Conservation (phyloP, 805 yeast species). For the Barnettozyma pratensis region DNA sequence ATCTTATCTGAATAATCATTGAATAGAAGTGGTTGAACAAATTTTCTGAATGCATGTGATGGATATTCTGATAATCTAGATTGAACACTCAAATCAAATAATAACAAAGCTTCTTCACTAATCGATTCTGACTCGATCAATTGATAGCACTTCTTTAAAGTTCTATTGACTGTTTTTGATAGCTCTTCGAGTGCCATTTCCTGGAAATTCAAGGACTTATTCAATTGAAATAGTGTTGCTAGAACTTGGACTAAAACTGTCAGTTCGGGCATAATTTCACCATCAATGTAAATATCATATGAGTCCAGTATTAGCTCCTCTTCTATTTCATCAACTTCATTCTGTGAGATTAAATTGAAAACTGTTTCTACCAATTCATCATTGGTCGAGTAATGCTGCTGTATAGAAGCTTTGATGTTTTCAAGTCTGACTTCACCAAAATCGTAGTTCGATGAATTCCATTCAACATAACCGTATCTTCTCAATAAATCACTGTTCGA, state of each 20-base stretch:
- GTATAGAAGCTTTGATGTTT: conserved; percentile 35
- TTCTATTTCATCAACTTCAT: conserved; percentile 32
- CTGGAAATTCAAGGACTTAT: conserved; percentile 20
- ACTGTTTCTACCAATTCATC: conserved; percentile 30
- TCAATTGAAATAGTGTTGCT: conserved; percentile 28
- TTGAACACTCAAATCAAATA: conserved; percentile 25
- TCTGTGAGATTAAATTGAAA: conserved; percentile 24
- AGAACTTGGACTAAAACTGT: conserved; percentile 49
- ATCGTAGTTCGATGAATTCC: conserved; percentile 65
- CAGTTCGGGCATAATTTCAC: conserved; percentile 58
- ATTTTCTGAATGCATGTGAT: conserved; percentile 25
- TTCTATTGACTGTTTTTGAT: conserved; percentile 38
- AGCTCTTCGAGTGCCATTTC: conserved; percentile 13
- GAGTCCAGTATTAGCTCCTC: conserved; percentile 44
- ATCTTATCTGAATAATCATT: conserved; percentile 17
- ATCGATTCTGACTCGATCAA: conserved; percentile 43
- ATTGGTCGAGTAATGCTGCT: conserved; percentile 16
- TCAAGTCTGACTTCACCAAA: conserved; percentile 67
- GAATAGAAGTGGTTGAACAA: conserved; percentile 13
- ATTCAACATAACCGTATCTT: conserved; percentile 87
- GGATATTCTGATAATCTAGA: conserved; percentile 46
- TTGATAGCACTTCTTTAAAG: conserved; percentile 56
- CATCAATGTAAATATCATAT: conserved; percentile 56
- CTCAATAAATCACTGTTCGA: conserved; percentile 89
- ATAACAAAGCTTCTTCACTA: conserved; percentile 31